Base-by-base conservation (phyloP, 345 rosid species). In the Lepidium africanum region DNA sequence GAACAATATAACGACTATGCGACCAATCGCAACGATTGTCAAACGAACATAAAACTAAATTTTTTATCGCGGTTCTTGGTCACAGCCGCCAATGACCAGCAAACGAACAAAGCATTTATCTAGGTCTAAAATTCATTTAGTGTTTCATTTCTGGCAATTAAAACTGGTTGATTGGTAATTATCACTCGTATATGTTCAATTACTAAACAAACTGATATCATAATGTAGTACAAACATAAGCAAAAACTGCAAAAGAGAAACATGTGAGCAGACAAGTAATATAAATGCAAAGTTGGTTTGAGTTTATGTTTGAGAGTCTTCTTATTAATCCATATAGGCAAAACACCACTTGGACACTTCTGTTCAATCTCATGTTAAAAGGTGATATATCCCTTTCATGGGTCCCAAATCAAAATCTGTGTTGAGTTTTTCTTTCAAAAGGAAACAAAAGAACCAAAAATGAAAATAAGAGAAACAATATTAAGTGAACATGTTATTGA, bases 401-500 rank as follows among this genome's bases (percentile, higher is more conserved):
- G 32, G 52, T 41, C 23, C n/a, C 69, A 52, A 35, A 0, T 10
- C 39, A 51, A 71, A 25, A 63, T 63, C 70, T 21, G 33, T 54
- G 19, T 15, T 12, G 46, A 35, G 23, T 62, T 53, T 17, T 49
- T 40, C 23, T 40, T 57, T 52, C 53, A 9, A 3, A 11, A 45
- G 21, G 37, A 57, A 52, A 61, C 63, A 37, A 40, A 42, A 15
- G 25, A 11, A 32, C 32, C 32, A 27, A 19, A 40, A 25, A 1
- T 5, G 19, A 33, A 5, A 51, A 13, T n/a, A 13, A 30, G 0
- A 33, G 41, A 54, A 43, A 56, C 8, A 55, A 37, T 39, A 49
- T 11, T 33, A 52, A 35, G 47, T 42, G 55, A 71, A 23, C 63
- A 52, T 47, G 76, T 43, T 69, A 43, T 21, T 57, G 37, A 35